Percentiles rank a stretch among this genome's conserved stretches.
Evolutionary conservation across 169 alveolate genomes (phyloP).

Genomic region (Eimeria necatrix): DNA sequence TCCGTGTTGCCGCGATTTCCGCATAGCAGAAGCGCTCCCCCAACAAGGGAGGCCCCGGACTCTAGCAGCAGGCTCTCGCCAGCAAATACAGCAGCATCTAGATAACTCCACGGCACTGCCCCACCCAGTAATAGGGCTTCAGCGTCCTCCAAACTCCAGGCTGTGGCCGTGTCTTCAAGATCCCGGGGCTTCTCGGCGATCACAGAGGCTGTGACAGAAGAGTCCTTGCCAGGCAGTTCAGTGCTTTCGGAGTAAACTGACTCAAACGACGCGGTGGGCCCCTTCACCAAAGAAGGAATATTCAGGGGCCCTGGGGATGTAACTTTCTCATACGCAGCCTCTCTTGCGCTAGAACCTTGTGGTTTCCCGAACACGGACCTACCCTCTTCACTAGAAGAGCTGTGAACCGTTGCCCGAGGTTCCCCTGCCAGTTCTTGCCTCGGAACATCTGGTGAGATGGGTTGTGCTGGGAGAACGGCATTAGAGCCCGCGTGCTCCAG

Average conservation of each 20-base stretch:
- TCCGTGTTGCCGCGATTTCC: constrained; percentile 11
- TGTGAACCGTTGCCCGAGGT: background rate
- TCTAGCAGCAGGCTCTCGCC: constrained; percentile 19
- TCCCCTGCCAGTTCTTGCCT: constrained; percentile 12
- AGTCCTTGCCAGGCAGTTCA: background rate
- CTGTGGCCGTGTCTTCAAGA: background rate
- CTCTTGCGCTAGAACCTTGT: background rate
- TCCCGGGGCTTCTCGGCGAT: background rate
- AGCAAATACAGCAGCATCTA: constrained; percentile 47
- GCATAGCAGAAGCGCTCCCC: constrained; percentile 41
- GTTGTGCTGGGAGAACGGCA: background rate
- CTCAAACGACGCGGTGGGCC: background rate
- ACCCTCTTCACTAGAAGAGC: background rate
- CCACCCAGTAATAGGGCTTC: background rate
- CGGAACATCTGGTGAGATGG: background rate
- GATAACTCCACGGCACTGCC: constrained; percentile 11
- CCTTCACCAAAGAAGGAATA: background rate
- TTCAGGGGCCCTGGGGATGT: background rate
- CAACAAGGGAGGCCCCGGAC: constrained; percentile 58
- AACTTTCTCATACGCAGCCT: background rate
- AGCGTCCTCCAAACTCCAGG: constrained; percentile 1
- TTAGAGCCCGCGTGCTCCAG: background rate
- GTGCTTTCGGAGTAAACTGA: background rate
- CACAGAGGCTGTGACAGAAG: background rate
- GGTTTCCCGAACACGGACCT: background rate